These are phyloP conservation scores for Penicillium sumatraense DNA, from an alignment of 2,329 filamentous ascomycete genomes.

Conservation along the genomic window DNA sequence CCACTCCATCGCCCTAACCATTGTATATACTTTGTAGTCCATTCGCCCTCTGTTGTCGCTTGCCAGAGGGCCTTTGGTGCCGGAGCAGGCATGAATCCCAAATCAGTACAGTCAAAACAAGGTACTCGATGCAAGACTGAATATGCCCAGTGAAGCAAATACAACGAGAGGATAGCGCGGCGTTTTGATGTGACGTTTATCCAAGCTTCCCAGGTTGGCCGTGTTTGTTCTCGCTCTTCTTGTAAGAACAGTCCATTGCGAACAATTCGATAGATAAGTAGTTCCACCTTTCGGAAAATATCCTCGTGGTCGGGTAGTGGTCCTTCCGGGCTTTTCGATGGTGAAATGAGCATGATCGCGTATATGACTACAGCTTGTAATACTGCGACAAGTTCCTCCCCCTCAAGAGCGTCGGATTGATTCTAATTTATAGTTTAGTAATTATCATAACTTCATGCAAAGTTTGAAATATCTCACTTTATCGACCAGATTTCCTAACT, in stretches of 20 bases:
- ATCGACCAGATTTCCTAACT: slow-evolving; percentile 37
- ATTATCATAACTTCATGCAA: background rate
- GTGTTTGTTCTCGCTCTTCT: slow-evolving; percentile 37
- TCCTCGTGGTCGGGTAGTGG: slow-evolving; percentile 5
- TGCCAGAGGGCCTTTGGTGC: slow-evolving; percentile 47
- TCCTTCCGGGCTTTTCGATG: slow-evolving; percentile 29
- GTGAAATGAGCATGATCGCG: slow-evolving; percentile 45
- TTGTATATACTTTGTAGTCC: slow-evolving; percentile 35
- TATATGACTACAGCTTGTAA: slow-evolving; percentile 46
- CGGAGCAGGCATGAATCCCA: slow-evolving; percentile 46
- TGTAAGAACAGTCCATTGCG: slow-evolving; percentile 40
- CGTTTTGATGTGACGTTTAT: slow-evolving; percentile 62
- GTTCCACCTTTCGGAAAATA: slow-evolving; percentile 37
- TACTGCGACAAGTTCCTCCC: slow-evolving; percentile 38
- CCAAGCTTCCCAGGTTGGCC: slow-evolving; percentile 44
- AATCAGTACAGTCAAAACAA: slow-evolving; percentile 42
- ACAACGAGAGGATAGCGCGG: slow-evolving; percentile 43
- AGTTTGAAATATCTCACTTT: slow-evolving; percentile 36
- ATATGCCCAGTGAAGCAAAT: slow-evolving; percentile 47
- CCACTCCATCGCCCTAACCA: slow-evolving; percentile 13
- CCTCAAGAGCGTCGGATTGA: slow-evolving; percentile 36
- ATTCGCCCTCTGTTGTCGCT: slow-evolving; percentile 37
- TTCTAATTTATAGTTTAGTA: background rate
- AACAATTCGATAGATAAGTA: slow-evolving; percentile 36
- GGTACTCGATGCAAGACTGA: slow-evolving; percentile 39